Base-by-base conservation (phyloP, 768 basidiomycete species). In the Mycena leptocephala region DNA sequence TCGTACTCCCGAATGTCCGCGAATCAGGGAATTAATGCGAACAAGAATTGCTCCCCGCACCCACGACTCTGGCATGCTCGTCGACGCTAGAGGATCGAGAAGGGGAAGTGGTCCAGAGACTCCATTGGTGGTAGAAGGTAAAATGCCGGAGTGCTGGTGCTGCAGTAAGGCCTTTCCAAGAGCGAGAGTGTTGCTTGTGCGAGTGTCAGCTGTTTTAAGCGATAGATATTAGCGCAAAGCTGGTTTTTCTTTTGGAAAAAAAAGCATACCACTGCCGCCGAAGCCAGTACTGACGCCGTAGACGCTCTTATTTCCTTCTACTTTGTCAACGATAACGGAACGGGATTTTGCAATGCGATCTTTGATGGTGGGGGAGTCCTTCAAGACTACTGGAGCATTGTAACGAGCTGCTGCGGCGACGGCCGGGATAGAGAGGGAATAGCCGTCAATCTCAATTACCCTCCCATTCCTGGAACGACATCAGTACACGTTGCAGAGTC, bases 11-110 rank as follows among this genome's bases (percentile, higher is more conserved):
- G 95, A 96, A 85, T 97, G 96, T 1, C 96, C 96, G 10, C 96
- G 93, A 68, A 96, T 93, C 48, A 97, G 91, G 6, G 95, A 96
- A 84, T 97, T 97, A 89, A 95, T 94, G 78, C 96, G 95, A 78
- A 97, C 89, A 8, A 96, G 85, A 80, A 97, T 96, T 1, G 96
- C 95, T 13, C 94, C 96, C 64, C 96, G 93, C 30, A 97, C 74
- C 95, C 96, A 97, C 1, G 95, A 87, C 73, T 95, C 93, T 5
- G 96, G 96, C 95, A 97, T 96, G 73, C 90, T 92, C 30, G 90
- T 90, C 13, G 92, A 90, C 9, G 89, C 84, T 13, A 93, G 82
- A 2, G 94, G 95, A 80, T 96, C 95, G 5, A 89, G 88, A 51
- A 96, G 91, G 9, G 95, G 95, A 0, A 96, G 87, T 10, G 86